Base-by-base conservation (phyloP, 2,329 filamentous ascomycete genomes). In the Diplodia intermedia region DNA sequence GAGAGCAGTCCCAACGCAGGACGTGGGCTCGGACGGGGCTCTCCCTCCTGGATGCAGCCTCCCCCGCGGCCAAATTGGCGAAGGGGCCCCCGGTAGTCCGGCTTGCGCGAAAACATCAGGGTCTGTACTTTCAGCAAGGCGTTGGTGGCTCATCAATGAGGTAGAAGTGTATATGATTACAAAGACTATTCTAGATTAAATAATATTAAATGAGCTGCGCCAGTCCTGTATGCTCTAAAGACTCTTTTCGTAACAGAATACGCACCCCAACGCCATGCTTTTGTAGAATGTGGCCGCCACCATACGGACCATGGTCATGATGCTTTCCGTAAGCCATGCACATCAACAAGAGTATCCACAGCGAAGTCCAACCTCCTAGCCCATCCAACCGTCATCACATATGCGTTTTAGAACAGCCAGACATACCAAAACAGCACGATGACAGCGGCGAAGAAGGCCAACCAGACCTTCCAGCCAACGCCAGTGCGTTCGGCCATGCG, bases 381-480 rank as follows among this genome's bases (percentile, higher is more conserved):
- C n/a, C 33, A 29, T 20, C 18, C 50, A 54, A 55, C 29, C 14
- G 40, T 18, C 49, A 50, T 20, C 55, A 20, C 29, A 57, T 26
- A 23, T 15, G 4, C 38, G 29, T 29, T 38, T 55, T 52, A 94
- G 75, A 92, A 95, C 69, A 97, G 79, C 94, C 94, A 97, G 69
- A 98, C 94, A 79, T 94, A 99, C 72, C 89, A 88, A 79, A 99
- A 99, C 72, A 98, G 79, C 67, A 94, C 77, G 70, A 90, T 87
- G 20, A 98, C 92, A 43, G 89, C 91, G 6, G 88, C 85, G 78
- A 99, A 97, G 81, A 99, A 99, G 53, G 84, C 85, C 63, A 97
- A 79, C 95, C 95, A 99, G 68, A 94, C 91, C 80, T 88, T 94
- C 95, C 95, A 99, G 75, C 93, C 90, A 11, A 99, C 90, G n/a